These are phyloP conservation scores for Manihot esculenta DNA, from an alignment of 441 rosid genomes.

Conservation along the genomic window DNA sequence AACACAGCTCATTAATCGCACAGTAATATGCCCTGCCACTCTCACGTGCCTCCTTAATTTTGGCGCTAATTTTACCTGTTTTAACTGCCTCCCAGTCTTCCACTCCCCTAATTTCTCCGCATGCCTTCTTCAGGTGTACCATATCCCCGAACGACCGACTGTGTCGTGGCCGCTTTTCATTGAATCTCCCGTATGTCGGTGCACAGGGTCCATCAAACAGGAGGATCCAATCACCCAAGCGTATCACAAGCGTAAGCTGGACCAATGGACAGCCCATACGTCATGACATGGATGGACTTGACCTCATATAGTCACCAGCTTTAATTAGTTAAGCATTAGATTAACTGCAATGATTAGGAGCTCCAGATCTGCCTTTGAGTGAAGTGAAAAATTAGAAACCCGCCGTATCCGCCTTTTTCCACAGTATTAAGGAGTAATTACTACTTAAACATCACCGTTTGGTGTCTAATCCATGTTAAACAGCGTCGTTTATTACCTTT, in stretches of 20 bases:
- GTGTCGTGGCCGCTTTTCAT: not conserved
- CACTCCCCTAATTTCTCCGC: no score
- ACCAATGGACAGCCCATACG: not conserved
- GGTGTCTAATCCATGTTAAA: not conserved
- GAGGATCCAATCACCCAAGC: no score
- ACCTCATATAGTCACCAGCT: not conserved
- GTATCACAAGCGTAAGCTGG: no score
- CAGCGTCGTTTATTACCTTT: not conserved
- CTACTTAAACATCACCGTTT: not conserved
- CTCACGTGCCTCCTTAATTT: constrained; percentile 22
- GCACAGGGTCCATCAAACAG: not conserved
- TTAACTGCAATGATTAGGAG: constrained; percentile 8
- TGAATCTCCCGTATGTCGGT: not conserved
- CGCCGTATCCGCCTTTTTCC: not conserved
- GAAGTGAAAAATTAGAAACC: not conserved
- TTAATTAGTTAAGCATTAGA: not conserved
- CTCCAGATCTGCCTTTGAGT: constrained; percentile 14
- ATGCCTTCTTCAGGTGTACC: no score
- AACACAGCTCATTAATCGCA: not conserved
- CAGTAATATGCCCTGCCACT: not conserved
- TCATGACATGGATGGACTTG: not conserved
- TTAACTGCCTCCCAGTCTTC: constrained; percentile 6
- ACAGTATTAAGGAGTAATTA: not conserved
- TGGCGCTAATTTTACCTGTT: constrained; percentile 28
- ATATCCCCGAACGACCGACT: not conserved